phyloP scores from a whole-genome alignment of 177 flowering plant species.

The Vitis hybrid region DNA sequence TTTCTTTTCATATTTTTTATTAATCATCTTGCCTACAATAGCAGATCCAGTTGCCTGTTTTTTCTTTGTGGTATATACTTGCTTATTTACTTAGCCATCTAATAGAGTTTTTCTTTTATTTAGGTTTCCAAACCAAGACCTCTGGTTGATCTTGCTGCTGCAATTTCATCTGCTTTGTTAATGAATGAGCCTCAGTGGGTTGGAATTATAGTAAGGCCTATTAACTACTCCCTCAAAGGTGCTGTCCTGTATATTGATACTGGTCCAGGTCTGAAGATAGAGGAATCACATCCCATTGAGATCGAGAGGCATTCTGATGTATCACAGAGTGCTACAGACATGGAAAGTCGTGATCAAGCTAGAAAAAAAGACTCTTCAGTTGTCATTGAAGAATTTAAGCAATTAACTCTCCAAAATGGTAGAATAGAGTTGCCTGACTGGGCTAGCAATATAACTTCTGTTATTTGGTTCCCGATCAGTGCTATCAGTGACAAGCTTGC shows the following conservation, averaged over 20 bases:
- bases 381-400: conserved; percentile 36
- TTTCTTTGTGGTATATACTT: background rate
- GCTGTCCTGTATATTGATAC: conserved; percentile 86
- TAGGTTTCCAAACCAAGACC: conserved; percentile 93
- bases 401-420: conserved; percentile 57
- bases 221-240: conserved; percentile 87
- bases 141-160: conserved; percentile 89
- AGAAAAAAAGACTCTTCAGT: conserved; percentile 21
- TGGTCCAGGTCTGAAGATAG: conserved; percentile 90
- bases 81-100: background rate
- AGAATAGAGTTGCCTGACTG: conserved; percentile 80
- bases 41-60: too few species aligned
- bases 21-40: background rate
- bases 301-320: conserved; percentile 51
- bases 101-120: conserved; percentile 7
- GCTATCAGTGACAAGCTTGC: conserved; percentile 67
- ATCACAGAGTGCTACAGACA: conserved; percentile 19
- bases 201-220: conserved; percentile 77
- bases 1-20: background rate
- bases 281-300: conserved; percentile 70
- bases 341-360: conserved; percentile 15
- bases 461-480: conserved; percentile 84
- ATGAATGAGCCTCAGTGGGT: conserved; percentile 98
- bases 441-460: conserved; percentile 75
- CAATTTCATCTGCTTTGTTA: conserved; percentile 85